Evolutionary conservation across 306 rosid species (phyloP).

Genomic region (Corylus avellana): DNA sequence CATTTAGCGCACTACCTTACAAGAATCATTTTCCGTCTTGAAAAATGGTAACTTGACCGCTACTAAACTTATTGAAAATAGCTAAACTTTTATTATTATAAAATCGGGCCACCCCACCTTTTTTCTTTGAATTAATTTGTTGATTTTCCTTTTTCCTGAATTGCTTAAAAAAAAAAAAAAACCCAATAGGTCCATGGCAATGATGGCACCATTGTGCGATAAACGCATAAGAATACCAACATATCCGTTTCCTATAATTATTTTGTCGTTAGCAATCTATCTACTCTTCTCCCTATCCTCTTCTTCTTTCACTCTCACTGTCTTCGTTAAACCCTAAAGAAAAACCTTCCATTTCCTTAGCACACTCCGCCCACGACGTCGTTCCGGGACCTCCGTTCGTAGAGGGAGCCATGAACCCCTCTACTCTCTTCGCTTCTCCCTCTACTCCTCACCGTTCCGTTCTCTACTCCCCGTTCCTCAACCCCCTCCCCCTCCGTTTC

Average conservation of each 20-base stretch:
- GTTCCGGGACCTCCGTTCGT: not conserved
- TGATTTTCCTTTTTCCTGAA: no score
- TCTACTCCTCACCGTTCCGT: constrained; percentile 35
- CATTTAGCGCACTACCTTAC: no score
- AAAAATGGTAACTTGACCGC: no score
- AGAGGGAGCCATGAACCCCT: constrained; percentile 62
- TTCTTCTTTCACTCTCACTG: constrained; percentile 4
- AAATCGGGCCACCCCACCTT: no score
- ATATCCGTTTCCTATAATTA: not conserved
- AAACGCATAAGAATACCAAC: not conserved
- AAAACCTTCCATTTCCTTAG: constrained; percentile 5
- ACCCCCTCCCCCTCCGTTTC: constrained; percentile 41
- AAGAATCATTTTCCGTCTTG: no score
- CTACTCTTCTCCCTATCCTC: constrained; percentile 27
- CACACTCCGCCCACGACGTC: constrained; percentile 38
- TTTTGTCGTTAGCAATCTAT: not conserved
- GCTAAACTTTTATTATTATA: no score
- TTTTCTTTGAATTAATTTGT: no score
- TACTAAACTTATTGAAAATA: no score
- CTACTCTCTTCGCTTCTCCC: constrained; percentile 51
- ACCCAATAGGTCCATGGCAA: no score
- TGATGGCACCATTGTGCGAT: not conserved
- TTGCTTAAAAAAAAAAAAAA: no score
- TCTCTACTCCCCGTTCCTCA: constrained; percentile 44
- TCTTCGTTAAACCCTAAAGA: constrained; percentile 58